phyloP scores from a whole-genome alignment of 306 rosid genomes.

The Vigna hirtella region DNA sequence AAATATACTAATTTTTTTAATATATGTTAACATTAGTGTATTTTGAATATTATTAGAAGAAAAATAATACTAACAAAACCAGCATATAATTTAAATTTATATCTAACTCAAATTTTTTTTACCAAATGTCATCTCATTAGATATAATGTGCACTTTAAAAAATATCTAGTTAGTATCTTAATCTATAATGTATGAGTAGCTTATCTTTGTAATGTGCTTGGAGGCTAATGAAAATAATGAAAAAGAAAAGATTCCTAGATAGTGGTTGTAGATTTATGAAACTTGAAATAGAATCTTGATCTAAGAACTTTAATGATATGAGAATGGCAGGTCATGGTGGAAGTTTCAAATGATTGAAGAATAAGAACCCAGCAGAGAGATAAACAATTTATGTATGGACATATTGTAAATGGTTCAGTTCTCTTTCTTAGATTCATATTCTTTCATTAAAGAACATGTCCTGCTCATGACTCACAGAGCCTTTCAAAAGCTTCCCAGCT shows the following conservation, averaged over 20 bases:
- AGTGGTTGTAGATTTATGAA: slow-evolving; percentile 41
- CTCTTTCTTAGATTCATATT: slow-evolving; percentile 49
- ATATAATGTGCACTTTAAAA: background rate
- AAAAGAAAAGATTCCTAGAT: slow-evolving; percentile 41
- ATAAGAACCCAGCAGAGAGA: slow-evolving; percentile 46
- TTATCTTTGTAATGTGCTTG: slow-evolving; percentile 24
- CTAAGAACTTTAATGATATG: slow-evolving; percentile 38
- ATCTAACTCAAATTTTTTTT: too few species aligned
- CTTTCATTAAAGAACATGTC: slow-evolving; percentile 44
- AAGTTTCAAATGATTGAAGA: slow-evolving; percentile 55
- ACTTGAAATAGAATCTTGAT: slow-evolving; percentile 39
- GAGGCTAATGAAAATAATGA: background rate
- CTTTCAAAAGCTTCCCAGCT: slow-evolving; percentile 40
- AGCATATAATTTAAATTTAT: too few species aligned
- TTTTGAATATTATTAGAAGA: too few species aligned
- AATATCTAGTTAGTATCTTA: slow-evolving; percentile 13
- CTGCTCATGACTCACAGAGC: slow-evolving; percentile 21
- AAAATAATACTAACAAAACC: too few species aligned
- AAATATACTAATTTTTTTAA: too few species aligned
- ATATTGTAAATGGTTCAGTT: slow-evolving; percentile 21
- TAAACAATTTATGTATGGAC: slow-evolving; percentile 35
- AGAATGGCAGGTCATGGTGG: slow-evolving; percentile 43
- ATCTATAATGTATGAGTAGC: slow-evolving; percentile 4
- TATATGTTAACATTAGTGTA: too few species aligned
- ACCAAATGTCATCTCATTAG: slow-evolving; percentile 9